Conservation (phyloP, 805 yeast species). For the Candida rishiriensis region DNA sequence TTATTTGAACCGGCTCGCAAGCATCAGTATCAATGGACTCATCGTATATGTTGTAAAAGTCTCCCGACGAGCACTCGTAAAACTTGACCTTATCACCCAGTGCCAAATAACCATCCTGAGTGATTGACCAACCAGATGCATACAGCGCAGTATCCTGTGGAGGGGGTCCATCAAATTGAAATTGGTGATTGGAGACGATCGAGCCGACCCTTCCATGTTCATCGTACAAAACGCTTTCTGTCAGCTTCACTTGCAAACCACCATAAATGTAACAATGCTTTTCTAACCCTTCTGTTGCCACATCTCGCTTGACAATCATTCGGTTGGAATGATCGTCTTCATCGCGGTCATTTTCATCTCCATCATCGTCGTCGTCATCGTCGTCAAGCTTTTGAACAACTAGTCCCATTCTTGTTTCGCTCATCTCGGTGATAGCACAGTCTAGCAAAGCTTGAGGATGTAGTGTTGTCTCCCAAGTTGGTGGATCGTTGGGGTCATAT, state of each 20-base stretch:
- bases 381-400: neutral
- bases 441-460: neutral
- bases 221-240: constrained; percentile 47
- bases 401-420: neutral
- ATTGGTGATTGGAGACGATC: constrained; percentile 71
- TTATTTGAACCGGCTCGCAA: constrained; percentile 47
- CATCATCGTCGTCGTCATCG: too few species aligned
- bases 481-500: too few species aligned
- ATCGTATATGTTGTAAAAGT: constrained; percentile 72
- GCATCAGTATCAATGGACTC: constrained; percentile 54
- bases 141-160: constrained; percentile 33
- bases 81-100: constrained; percentile 53
- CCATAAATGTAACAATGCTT: neutral
- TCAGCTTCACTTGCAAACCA: constrained; percentile 45
- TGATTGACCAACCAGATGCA: constrained; percentile 54
- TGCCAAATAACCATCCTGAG: constrained; percentile 50
- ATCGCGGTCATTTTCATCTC: too few species aligned
- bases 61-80: constrained; percentile 68
- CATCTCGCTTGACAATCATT: neutral
- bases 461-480: too few species aligned
- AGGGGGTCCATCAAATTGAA: constrained; percentile 46
- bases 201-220: constrained; percentile 61
- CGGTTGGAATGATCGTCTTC: neutral
- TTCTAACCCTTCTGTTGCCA: neutral
- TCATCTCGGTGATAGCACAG: neutral